Conservation (phyloP, 2,329 filamentous ascomycete species). For the Stachybotrys chartarum region DNA sequence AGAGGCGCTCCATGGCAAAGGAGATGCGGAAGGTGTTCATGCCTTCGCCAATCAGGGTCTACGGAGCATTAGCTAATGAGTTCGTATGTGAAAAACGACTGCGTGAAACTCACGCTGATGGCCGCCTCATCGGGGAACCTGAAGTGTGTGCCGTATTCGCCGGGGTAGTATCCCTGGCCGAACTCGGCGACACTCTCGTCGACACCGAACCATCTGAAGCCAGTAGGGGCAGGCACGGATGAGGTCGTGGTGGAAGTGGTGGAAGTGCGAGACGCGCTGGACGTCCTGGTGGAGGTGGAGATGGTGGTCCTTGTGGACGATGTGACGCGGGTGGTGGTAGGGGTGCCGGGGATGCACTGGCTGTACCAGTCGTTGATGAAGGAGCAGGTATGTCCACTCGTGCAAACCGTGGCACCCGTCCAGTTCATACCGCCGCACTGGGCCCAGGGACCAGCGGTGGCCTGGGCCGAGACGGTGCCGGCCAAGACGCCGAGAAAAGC, state of each 20-base stretch:
- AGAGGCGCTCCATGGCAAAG: constrained; percentile 50
- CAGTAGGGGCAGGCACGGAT: background rate
- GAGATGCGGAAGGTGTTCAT: constrained; percentile 52
- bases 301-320: background rate
- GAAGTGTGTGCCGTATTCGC: constrained; percentile 51
- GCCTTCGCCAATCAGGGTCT: constrained; percentile 43
- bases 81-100: background rate
- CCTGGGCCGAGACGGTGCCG: background rate
- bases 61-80: constrained; percentile 3
- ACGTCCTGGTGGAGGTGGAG: background rate
- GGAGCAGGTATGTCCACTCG: constrained; percentile 29
- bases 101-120: constrained; percentile 26
- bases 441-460: background rate
- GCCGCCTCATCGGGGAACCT: constrained; percentile 49
- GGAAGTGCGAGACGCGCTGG: background rate
- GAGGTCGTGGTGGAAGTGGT: background rate
- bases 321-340: background rate
- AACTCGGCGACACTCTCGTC: constrained; percentile 56
- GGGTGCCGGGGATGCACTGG: constrained; percentile 20
- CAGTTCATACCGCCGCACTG: constrained; percentile 36
- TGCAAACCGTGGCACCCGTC: constrained; percentile 33
- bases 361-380: constrained; percentile 28
- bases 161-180: constrained; percentile 48
- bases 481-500: background rate
- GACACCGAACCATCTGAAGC: constrained; percentile 11